These are phyloP conservation scores for Wickerhamomyces bovis DNA, from an alignment of 805 yeast species.

Conservation along the genomic window DNA sequence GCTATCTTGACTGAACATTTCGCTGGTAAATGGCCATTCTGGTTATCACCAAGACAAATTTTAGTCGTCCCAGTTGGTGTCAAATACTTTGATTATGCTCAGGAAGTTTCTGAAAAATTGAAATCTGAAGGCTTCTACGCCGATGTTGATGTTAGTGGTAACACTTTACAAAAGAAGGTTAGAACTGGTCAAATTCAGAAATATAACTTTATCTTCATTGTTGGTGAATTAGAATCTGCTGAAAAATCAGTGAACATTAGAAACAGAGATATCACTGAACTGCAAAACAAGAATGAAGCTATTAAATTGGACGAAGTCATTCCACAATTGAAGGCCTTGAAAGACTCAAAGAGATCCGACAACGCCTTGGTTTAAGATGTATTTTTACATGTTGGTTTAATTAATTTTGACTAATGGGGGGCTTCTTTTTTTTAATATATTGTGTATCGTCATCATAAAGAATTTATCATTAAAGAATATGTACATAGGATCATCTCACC, in stretches of 20 bases:
- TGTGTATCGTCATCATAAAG: background rate
- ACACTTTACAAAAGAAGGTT: slow-evolving; percentile 96
- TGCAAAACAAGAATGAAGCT: slow-evolving; percentile 89
- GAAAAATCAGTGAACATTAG: slow-evolving; percentile 85
- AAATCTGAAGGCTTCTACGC: slow-evolving; percentile 79
- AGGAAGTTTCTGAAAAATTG: slow-evolving; percentile 62
- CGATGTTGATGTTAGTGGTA: slow-evolving; percentile 90
- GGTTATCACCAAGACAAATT: slow-evolving; percentile 99
- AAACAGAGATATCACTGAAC: slow-evolving; percentile 89
- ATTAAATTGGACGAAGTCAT: slow-evolving; percentile 68
- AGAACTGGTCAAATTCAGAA: slow-evolving; percentile 93
- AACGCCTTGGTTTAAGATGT: slow-evolving; percentile 33
- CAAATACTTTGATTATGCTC: slow-evolving; percentile 86
- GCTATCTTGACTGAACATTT: slow-evolving; percentile 97
- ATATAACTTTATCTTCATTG: slow-evolving; percentile 93
- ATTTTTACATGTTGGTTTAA: background rate
- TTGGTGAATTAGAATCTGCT: slow-evolving; percentile 89
- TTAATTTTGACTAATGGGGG: no score
- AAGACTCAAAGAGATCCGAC: slow-evolving; percentile 69
- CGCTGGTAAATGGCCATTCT: slow-evolving; percentile 99
- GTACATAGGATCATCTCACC: slow-evolving; percentile 6
- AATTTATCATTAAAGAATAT: background rate
- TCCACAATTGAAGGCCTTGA: slow-evolving; percentile 58
- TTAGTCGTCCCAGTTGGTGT: slow-evolving; percentile 96
- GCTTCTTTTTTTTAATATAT: background rate